These are phyloP conservation scores for Amanita thiersii DNA, from an alignment of 768 basidiomycete species.

Conservation along the genomic window DNA sequence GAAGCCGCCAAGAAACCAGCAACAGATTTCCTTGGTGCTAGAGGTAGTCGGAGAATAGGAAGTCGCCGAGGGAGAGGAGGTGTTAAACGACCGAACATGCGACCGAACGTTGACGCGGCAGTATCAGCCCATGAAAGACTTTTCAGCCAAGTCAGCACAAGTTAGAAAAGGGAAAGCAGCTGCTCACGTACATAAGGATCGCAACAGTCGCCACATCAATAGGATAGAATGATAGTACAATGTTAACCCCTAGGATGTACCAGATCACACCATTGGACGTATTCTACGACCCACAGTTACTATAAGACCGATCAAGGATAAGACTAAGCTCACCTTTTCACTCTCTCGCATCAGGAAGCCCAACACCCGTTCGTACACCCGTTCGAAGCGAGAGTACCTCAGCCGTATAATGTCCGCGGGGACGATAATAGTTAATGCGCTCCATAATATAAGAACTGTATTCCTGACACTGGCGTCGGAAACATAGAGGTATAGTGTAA, in stretches of 20 bases:
- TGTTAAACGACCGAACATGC: constrained; percentile 71
- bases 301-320: neutral
- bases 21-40: constrained; percentile 77
- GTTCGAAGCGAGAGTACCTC: constrained; percentile 52
- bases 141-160: constrained; percentile 3
- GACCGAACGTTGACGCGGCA: constrained; percentile 85
- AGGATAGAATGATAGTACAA: constrained; percentile 69
- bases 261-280: constrained; percentile 81
- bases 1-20: constrained; percentile 80
- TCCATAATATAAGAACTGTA: constrained; percentile 56
- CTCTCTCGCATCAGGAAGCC: constrained; percentile 89
- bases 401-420: constrained; percentile 76
- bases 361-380: constrained; percentile 58
- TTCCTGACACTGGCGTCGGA: constrained; percentile 53
- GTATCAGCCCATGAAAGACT: constrained; percentile 97
- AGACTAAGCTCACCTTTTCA: constrained; percentile 52
- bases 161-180: constrained; percentile 4
- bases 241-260: constrained; percentile 85
- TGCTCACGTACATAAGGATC: constrained; percentile 67
- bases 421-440: constrained; percentile 57
- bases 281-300: constrained; percentile 29
- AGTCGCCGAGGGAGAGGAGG: constrained; percentile 34
- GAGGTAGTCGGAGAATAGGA: constrained; percentile 46
- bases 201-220: constrained; percentile 85
- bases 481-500: constrained; percentile 33